Conservation (phyloP, 345 rosid species). For the Heritiera littoralis region DNA sequence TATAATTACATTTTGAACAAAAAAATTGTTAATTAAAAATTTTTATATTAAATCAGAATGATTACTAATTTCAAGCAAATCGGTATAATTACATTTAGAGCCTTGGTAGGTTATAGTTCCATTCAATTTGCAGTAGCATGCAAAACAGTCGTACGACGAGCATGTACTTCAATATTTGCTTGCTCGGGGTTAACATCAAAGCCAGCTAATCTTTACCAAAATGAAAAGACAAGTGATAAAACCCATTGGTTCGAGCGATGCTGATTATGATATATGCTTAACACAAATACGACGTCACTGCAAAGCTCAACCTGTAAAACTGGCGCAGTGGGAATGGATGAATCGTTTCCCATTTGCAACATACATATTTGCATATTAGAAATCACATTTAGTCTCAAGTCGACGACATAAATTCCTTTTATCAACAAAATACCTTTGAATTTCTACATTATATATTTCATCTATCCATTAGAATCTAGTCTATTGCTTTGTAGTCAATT, state of each 20-base stretch:
- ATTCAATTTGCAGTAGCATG: neutral
- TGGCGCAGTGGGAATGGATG: neutral
- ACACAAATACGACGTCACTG: neutral
- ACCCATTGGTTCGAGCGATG: neutral
- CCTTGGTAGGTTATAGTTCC: neutral
- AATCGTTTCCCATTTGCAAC: neutral
- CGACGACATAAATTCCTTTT: neutral
- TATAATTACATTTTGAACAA: too few relatives aligned
- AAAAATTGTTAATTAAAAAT: too few relatives aligned
- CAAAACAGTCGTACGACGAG: neutral
- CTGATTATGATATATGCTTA: neutral
- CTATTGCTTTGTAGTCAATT: too few relatives aligned
- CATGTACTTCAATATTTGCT: neutral
- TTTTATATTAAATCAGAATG: too few relatives aligned
- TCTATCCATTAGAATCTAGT: too few relatives aligned
- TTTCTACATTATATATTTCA: too few relatives aligned
- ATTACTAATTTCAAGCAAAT: too few relatives aligned
- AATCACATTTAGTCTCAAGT: too few relatives aligned
- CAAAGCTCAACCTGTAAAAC: neutral
- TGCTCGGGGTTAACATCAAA: neutral
- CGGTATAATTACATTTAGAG: too few relatives aligned
- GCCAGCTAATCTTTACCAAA: neutral
- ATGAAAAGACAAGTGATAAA: too few relatives aligned
- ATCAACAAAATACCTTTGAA: neutral
- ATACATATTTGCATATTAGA: neutral